phyloP scores from a whole-genome alignment of 768 basidiomycete species.

The Pisolithus sp. region DNA sequence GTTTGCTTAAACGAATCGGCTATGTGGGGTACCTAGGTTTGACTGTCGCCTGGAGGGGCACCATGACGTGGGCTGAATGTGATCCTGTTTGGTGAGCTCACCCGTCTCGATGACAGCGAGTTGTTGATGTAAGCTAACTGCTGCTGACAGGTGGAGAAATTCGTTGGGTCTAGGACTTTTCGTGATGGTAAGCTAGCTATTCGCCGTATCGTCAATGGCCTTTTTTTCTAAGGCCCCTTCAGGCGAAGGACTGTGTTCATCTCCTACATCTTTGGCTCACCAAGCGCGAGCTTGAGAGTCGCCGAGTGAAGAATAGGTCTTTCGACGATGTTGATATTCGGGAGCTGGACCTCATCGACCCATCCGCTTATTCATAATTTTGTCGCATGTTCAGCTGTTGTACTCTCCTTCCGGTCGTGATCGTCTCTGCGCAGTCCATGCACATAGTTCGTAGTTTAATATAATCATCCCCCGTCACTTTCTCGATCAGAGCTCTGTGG shows the following conservation, averaged over 20 bases:
- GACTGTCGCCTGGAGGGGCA: slow-evolving; percentile 48
- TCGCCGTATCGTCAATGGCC: too few species aligned
- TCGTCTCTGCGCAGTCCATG: background rate
- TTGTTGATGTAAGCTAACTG: background rate
- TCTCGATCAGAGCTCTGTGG: background rate
- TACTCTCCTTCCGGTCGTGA: background rate
- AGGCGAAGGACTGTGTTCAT: slow-evolving; percentile 66
- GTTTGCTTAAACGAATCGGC: slow-evolving; percentile 19
- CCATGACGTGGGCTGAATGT: slow-evolving; percentile 54
- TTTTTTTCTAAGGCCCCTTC: background rate
- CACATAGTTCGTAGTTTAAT: background rate
- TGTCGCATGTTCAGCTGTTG: background rate
- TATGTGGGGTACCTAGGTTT: slow-evolving; percentile 32
- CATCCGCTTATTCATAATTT: slow-evolving; percentile 13
- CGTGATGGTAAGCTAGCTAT: slow-evolving; percentile 43
- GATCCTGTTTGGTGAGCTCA: slow-evolving; percentile 64
- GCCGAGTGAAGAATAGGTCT: slow-evolving; percentile 60
- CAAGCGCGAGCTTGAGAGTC: slow-evolving; percentile 64
- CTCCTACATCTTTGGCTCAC: slow-evolving; percentile 63
- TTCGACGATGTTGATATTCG: slow-evolving; percentile 67
- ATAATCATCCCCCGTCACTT: background rate
- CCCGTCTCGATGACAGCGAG: background rate
- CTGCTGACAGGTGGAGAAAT: slow-evolving; percentile 53
- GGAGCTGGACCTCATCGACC: slow-evolving; percentile 59
- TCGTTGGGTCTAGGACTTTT: slow-evolving; percentile 63